Percentiles rank a stretch among this genome's conserved stretches.
These are phyloP conservation scores for Boletus barrowsii DNA, from an alignment of 768 basidiomycete species.

Conservation along the genomic window DNA sequence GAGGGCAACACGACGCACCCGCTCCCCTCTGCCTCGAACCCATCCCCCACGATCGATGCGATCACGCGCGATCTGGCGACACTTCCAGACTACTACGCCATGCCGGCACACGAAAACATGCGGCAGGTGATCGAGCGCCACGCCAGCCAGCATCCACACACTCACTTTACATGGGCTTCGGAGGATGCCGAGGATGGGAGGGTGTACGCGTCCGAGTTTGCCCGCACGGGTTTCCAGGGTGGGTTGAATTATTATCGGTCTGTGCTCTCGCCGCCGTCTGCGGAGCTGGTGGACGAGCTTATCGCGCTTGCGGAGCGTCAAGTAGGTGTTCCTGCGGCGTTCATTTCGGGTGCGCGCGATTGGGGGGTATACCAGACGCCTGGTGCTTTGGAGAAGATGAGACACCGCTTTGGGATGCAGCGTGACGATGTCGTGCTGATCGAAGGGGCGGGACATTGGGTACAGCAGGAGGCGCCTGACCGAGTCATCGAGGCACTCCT, in stretches of 20 bases:
- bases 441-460: conserved; percentile 61
- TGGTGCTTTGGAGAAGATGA: conserved; percentile 47
- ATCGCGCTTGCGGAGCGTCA: conserved; percentile 43
- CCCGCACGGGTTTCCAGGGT: conserved; percentile 59
- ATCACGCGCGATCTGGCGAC: conserved; percentile 35
- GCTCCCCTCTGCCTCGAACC: conserved; percentile 31
- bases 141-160: conserved; percentile 25
- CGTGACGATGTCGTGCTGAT: conserved; percentile 50
- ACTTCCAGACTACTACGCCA: conserved; percentile 60
- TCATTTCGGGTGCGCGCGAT: conserved; percentile 52
- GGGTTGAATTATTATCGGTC: conserved; percentile 57
- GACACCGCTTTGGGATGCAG: conserved; percentile 30
- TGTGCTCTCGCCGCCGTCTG: conserved; percentile 29
- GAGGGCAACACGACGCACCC: conserved; percentile 38
- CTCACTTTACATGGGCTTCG: conserved; percentile 41
- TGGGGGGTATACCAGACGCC: conserved; percentile 62
- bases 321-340: conserved; percentile 54
- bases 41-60: conserved; percentile 18
- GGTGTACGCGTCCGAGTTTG: conserved; percentile 49
- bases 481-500: conserved; percentile 40
- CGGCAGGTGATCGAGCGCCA: conserved; percentile 41
- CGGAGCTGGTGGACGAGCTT: conserved; percentile 38
- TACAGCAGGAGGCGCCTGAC: conserved; percentile 53
- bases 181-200: conserved; percentile 40
- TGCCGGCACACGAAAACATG: conserved; percentile 55